phyloP scores from a whole-genome alignment of 495 filamentous ascomycete genomes.

The Penicillium cataractarum region DNA sequence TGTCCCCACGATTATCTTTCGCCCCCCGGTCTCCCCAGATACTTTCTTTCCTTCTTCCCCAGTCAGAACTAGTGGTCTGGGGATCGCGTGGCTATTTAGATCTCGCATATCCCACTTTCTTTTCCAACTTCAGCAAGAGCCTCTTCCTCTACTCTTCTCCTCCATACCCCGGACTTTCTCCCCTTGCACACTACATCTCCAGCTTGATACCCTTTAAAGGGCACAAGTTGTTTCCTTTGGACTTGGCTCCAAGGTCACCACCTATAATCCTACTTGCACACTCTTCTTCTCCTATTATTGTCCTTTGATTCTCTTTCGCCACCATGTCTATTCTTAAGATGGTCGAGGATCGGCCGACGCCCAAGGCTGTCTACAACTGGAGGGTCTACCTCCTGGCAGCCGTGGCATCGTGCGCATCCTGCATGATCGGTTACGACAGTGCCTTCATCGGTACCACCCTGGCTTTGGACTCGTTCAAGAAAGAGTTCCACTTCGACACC shows the following conservation, averaged over 20 bases:
- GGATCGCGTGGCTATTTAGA: slow-evolving; percentile 30
- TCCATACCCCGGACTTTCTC: not conserved
- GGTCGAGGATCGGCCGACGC: slow-evolving; percentile 71
- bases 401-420: slow-evolving; percentile 71
- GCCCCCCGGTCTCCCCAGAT: slow-evolving; percentile 25
- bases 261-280: not conserved
- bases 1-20: slow-evolving; percentile 21
- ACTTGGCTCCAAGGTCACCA: no score
- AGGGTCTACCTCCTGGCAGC: slow-evolving; percentile 66
- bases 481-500: slow-evolving; percentile 59
- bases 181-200: not conserved
- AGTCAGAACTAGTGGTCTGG: slow-evolving; percentile 18
- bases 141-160: slow-evolving; percentile 2
- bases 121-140: not conserved
- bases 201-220: not conserved
- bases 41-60: slow-evolving; percentile 21
- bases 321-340: slow-evolving; percentile 64
- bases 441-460: slow-evolving; percentile 76
- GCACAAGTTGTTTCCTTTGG: not conserved
- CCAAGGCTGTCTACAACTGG: slow-evolving; percentile 77
- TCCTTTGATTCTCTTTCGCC: slow-evolving; percentile 4
- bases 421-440: slow-evolving; percentile 76
- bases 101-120: slow-evolving; percentile 14
- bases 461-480: slow-evolving; percentile 64
- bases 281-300: not conserved